Conservation (phyloP, 2,329 filamentous ascomycete species). For the Pleomassaria siparia region DNA sequence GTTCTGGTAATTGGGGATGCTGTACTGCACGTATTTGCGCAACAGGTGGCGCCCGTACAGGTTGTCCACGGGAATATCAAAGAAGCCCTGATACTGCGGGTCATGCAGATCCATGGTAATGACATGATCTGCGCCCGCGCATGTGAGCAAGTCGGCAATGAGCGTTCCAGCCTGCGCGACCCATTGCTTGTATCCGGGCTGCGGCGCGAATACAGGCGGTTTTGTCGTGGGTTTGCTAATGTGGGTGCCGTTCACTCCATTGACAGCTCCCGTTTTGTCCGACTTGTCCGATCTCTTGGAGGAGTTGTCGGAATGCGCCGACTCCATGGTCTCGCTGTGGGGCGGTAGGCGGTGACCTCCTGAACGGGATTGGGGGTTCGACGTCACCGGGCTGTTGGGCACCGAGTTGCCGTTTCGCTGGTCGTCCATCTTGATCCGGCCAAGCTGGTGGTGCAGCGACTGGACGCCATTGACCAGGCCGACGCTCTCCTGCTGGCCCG, state of each 20-base stretch:
- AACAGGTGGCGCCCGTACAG: constrained; percentile 80
- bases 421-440: constrained; percentile 65
- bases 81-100: constrained; percentile 97
- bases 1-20: constrained; percentile 81
- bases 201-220: constrained; percentile 68
- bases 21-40: constrained; percentile 70
- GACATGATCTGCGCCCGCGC: constrained; percentile 92
- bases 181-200: constrained; percentile 97
- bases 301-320: constrained; percentile 25
- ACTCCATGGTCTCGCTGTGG: constrained; percentile 38
- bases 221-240: constrained; percentile 55
- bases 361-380: constrained; percentile 20
- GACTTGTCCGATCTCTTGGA: neutral
- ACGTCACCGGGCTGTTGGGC: constrained; percentile 30
- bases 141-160: constrained; percentile 90
- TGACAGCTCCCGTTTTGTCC: constrained; percentile 29
- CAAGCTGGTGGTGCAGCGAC: constrained; percentile 70
- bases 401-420: constrained; percentile 47
- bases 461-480: constrained; percentile 69
- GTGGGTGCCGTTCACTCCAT: constrained; percentile 67
- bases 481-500: constrained; percentile 66
- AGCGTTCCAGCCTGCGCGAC: constrained; percentile 95
- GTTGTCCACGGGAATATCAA: constrained; percentile 98
- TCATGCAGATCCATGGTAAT: constrained; percentile 94
- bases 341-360: constrained; percentile 7